Evolutionary conservation across 257 asterid species (phyloP).

Genomic region (Ilex aquifolium): DNA sequence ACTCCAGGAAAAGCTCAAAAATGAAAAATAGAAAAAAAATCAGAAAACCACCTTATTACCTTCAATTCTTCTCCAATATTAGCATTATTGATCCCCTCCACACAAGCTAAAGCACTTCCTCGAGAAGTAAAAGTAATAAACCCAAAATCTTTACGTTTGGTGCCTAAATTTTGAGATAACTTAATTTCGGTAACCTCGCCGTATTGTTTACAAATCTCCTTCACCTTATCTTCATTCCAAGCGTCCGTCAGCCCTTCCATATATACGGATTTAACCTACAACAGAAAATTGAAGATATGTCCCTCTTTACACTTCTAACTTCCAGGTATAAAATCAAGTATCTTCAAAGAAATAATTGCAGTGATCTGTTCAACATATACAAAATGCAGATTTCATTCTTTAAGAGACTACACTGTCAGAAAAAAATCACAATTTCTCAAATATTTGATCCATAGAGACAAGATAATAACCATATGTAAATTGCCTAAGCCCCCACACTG

Average conservation of each 20-base stretch:
- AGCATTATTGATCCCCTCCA: not conserved
- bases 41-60: not conserved
- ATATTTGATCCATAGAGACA: no score
- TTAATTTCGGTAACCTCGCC: not conserved
- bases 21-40: not conserved
- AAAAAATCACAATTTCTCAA: no score
- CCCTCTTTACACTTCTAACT: not conserved
- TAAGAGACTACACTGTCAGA: no score
- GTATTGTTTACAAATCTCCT: not conserved
- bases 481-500: no score
- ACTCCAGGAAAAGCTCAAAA: not conserved
- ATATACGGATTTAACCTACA: not conserved
- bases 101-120: not conserved
- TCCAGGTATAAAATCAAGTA: no score
- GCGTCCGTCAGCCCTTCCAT: not conserved
- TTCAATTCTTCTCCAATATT: not conserved
- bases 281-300: not conserved
- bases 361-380: not conserved
- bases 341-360: not conserved
- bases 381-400: not conserved
- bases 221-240: slow-evolving; percentile 2
- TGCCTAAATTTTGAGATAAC: not conserved
- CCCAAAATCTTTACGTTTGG: not conserved
- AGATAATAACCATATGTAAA: no score
- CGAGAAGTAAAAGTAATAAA: not conserved